phyloP scores from a whole-genome alignment of 768 basidiomycete species.

The Pseudohyphozyma bogoriensis region DNA sequence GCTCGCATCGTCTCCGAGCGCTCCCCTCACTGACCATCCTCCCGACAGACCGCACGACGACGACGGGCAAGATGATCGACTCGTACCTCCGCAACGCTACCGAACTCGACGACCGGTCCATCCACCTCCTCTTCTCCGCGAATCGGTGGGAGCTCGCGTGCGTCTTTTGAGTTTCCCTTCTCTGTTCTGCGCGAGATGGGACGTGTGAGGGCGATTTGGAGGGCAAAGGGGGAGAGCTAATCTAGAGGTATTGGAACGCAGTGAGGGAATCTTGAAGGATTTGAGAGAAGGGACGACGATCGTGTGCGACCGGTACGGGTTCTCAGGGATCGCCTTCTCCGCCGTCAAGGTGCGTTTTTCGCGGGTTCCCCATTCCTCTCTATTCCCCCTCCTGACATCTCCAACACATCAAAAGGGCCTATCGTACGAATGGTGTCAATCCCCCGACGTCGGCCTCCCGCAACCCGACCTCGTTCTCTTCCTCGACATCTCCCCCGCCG shows the following conservation, averaged over 20 bases:
- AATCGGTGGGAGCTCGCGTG: constrained; percentile 95
- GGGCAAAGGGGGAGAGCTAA: too few species aligned
- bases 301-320: constrained; percentile 88
- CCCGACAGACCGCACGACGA: constrained; percentile 70
- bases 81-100: constrained; percentile 71
- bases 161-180: constrained; percentile 26
- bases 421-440: constrained; percentile 69
- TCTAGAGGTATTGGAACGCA: background rate
- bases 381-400: background rate
- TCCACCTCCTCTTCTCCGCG: constrained; percentile 90
- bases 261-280: constrained; percentile 55
- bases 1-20: too few species aligned
- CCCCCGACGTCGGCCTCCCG: constrained; percentile 78
- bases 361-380: background rate
- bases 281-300: constrained; percentile 59
- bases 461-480: constrained; percentile 80
- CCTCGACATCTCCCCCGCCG: constrained; percentile 65
- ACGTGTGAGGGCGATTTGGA: too few species aligned
- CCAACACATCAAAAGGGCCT: constrained; percentile 45
- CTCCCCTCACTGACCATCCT: background rate
- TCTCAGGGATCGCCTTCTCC: constrained; percentile 84
- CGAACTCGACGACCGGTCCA: constrained; percentile 80
- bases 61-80: constrained; percentile 88
- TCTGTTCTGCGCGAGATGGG: too few species aligned
- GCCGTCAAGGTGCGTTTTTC: constrained; percentile 41